Conservation (phyloP, 2,329 filamentous ascomycete species). For the Talaromyces funiculosus region DNA sequence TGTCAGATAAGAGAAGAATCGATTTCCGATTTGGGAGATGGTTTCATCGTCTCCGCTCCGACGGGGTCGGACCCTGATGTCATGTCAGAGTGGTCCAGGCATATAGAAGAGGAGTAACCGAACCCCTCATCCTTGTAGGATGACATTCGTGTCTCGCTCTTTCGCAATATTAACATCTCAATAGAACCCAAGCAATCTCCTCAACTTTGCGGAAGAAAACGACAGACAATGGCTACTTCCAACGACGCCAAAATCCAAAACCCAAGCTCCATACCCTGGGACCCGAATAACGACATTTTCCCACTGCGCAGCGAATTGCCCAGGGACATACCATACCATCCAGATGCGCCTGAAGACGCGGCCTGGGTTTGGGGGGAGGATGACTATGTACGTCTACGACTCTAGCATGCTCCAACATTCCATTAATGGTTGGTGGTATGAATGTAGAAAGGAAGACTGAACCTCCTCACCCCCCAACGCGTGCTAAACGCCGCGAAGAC, state of each 20-base stretch:
- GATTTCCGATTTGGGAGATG: background rate
- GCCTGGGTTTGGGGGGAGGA: constrained; percentile 58
- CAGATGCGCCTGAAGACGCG: constrained; percentile 49
- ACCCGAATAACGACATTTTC: constrained; percentile 50
- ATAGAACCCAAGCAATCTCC: background rate
- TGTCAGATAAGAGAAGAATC: background rate
- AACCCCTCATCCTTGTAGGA: background rate
- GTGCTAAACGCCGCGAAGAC: constrained; percentile 47
- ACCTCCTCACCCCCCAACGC: constrained; percentile 51
- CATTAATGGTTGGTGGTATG: background rate
- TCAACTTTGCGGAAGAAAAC: background rate
- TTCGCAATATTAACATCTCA: background rate
- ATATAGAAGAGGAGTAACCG: background rate
- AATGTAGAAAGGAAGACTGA: constrained; percentile 41
- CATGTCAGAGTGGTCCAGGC: background rate
- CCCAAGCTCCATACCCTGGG: constrained; percentile 43
- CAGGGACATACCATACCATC: constrained; percentile 27
- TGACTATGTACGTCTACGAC: constrained; percentile 39
- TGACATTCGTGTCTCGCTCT: background rate
- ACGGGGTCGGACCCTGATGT: background rate
- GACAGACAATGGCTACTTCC: background rate
- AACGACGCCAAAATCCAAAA: constrained; percentile 16
- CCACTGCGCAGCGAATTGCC: constrained; percentile 51
- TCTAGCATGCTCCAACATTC: too few relatives aligned
- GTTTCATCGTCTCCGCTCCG: background rate